Percentiles rank a stretch among this genome's conserved stretches.
phyloP scores from a whole-genome alignment of 371 early-diverging fungal species.

The Capillidium rhysosporum region DNA sequence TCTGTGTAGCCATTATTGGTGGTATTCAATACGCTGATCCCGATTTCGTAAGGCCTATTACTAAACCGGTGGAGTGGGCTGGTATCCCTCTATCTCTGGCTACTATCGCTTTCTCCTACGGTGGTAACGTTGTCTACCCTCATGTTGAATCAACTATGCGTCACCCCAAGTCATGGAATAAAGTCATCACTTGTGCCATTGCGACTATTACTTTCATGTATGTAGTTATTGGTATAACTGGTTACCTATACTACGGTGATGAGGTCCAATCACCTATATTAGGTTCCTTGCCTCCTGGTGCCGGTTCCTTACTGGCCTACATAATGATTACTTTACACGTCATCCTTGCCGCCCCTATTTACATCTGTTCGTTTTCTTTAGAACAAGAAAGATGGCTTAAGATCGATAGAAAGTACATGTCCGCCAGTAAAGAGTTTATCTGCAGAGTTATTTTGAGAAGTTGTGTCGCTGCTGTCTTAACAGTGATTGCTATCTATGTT shows the following conservation, averaged over 20 bases:
- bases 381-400: conserved; percentile 40
- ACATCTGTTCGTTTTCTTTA: conserved; percentile 56
- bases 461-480: conserved; percentile 23
- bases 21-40: background rate
- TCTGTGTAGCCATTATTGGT: conserved; percentile 1
- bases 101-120: conserved; percentile 57
- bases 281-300: conserved; percentile 31
- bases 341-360: conserved; percentile 58
- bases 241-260: conserved; percentile 64
- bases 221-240: conserved; percentile 45
- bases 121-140: conserved; percentile 66
- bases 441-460: conserved; percentile 34
- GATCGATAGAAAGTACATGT: conserved; percentile 6
- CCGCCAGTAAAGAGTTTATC: conserved; percentile 20
- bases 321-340: conserved; percentile 65
- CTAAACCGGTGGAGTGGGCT: conserved; percentile 4
- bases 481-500: conserved; percentile 38
- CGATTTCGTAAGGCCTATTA: background rate
- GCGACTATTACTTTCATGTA: conserved; percentile 56
- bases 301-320: conserved; percentile 33
- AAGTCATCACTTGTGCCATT: conserved; percentile 40
- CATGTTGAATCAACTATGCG: conserved; percentile 71
- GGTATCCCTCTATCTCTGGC: conserved; percentile 17
- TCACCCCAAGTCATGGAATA: conserved; percentile 46
- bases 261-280: conserved; percentile 46